Evolutionary conservation across 1,284 basidiomycete genomes (phyloP), one percentile per base, ranked within the genome.

Genomic region (Pisolithus thermaeus): DNA sequence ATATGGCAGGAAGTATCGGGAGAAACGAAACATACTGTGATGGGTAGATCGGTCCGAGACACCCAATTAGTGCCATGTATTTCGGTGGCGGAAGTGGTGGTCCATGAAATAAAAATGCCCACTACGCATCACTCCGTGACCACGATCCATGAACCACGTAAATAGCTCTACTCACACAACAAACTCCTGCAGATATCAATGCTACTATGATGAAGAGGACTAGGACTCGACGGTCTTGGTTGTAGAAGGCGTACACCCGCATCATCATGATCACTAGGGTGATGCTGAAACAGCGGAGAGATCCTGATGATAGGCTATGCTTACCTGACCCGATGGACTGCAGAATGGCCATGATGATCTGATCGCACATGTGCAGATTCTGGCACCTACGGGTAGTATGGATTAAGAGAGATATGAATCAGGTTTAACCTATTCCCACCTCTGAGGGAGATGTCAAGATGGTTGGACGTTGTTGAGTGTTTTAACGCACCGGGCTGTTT

Each of bases 181-280:
- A 43, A 27, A 43, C 18, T 16, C 23, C 42, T 30, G 27, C 27
- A n/a, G 42, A 27, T 27, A 28, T 28, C n/a, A 47, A 22, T 14
- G 43, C 22, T 6, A 53, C 48, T 9, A 58, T 44, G 3, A 54
- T 1, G 14, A 52, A 27, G 28, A 59, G 25, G 11, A 55, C 6
- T 4, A 61, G 50, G 8, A 65, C 32, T 36, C 46, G 41, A 16
- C 53, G 53, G 28, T 55, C 56, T 30, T 57, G 51, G 23, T 57
- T 32, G 47, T 66, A 66, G 28, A 66, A 46, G 3, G 64, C 62
- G 37, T 63, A 66, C 4, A 59, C 60, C 18, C 64, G 57, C 51
- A 62, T 57, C 27, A 57, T 53, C 32, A 65, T 57, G 14, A 63
- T 43, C 12, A 55, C 64, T 66, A 48, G 1, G 9, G 3, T 25